Base-by-base conservation (phyloP, 2,329 filamentous ascomycete genomes). In the Trichophyton verrucosum region DNA sequence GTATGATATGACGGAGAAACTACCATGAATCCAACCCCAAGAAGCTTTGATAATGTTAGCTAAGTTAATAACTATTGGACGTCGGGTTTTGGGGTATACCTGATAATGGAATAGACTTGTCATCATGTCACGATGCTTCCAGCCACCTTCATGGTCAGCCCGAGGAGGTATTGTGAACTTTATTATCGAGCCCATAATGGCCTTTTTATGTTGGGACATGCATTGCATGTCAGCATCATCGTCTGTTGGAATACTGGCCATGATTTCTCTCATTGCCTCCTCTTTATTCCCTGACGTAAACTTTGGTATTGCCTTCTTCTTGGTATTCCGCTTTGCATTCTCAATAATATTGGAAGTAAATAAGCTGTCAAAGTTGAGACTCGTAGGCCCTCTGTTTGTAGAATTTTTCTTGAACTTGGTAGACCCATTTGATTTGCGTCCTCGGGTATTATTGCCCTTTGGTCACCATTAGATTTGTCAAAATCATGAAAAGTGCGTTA, bases 91-190 rank as follows among this genome's bases (percentile, higher is more conserved):
- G 57, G 7, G 11, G 8, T 64, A 17, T 60, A 71, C 71, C 67
- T 76, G 74, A 60, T 74, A 70, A 60, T 72, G 66, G 46, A 69
- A 72, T 3, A 76, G 60, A 20, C 68, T 69, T 1, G 70, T 70
- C 9, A 67, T 67, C 61, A 76, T 67, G 1, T 70, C 69, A 30
- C 64, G 65, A 2, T 73, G 66, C 27, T 62, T 65, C 71, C 72
- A 76, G 1, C 67, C 69, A 0, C 68, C 69, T 13, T 68, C 61
- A 1, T 68, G 68, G 55, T 75, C 69, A 24, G 62, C 61, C 59
- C 59, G 70, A 0, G 71, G 67, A 1, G 55, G 56, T 6, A 61
- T 63, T 0, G 59, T 64, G 44, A 76, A 75, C 27, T 67, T 69
- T 49, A 61, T 68, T 1, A 67, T 67, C 2, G 71, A 71, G 4